phyloP scores from a whole-genome alignment of 2,329 filamentous ascomycete species.

The Colletotrichum sp. region DNA sequence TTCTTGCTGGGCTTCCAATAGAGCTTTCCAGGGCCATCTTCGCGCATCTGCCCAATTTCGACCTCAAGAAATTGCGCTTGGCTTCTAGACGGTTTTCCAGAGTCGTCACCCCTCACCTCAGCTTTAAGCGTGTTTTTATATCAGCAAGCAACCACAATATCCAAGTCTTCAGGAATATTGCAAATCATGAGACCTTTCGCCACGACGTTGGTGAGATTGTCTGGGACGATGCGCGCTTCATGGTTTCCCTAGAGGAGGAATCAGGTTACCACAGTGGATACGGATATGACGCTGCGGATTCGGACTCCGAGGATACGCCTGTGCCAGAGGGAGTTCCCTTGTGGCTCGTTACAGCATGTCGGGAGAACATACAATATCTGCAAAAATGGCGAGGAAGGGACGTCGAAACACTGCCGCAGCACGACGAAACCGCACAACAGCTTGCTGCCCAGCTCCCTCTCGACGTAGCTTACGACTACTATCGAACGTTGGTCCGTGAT shows the following conservation, averaged over 20 bases:
- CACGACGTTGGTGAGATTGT: conserved; percentile 40
- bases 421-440: not conserved
- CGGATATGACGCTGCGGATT: not conserved
- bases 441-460: not conserved
- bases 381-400: not conserved
- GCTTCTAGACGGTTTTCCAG: not conserved
- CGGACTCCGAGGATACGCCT: not conserved
- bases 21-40: not conserved
- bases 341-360: not conserved
- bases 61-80: conserved; percentile 1
- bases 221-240: conserved; percentile 36
- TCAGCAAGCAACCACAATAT: conserved; percentile 44
- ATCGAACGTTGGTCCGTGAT: not conserved
- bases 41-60: not conserved
- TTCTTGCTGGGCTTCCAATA: not conserved
- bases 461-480: not conserved
- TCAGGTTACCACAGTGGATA: not conserved
- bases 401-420: not conserved
- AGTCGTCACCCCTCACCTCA: not conserved
- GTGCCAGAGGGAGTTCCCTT: not conserved
- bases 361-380: not conserved
- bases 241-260: not conserved
- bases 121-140: conserved; percentile 37
- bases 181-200: conserved; percentile 37
- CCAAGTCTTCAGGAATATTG: conserved; percentile 37